Evolutionary conservation across 192 early-diverging fungal species (phyloP), one percentile per base, ranked within the genome.

Genomic region (Coemansia sp.): DNA sequence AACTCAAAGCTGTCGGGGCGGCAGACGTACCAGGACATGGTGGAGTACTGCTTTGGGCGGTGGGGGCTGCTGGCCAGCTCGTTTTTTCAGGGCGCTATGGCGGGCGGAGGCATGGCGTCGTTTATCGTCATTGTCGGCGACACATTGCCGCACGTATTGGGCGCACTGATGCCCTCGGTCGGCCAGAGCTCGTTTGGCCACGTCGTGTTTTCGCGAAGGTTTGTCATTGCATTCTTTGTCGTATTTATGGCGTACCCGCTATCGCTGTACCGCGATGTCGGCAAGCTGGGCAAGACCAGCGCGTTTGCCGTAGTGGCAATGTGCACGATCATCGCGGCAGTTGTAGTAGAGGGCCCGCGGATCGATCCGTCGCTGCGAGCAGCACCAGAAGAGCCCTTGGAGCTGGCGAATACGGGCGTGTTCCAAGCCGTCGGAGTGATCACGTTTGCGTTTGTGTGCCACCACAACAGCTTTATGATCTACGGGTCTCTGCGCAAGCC

Each of bases 401-500:
- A 49, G 31, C 56, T 84, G 25, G 65, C 29, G 58, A 90, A 88
- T n/a, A 71, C 77, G 1, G 89, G 86, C 24, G 61, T 90, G n/a
- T 90, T 92, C 61, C 91, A 93, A 62, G 90, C 93, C 0, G 90
- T 96, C 40, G 94, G 92, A 2, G 92, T 96, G 3, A 95, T 96
- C 11, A 94, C 93, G 64, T 96, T 96, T 84, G 94, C 95, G 1
- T 97, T 95, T 85, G 95, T 97, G 24, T 97, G 95, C 64, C 95
- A 97, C 70, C 95, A 97, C 80, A 97, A 96, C 73, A 93, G 91
- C 37, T 94, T 96, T 67, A 83, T 97, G 70, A 97, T 97, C 56
- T 94, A 91, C 72, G 90, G 90, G 11, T 93, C 94, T 9, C 73
- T 96, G 42, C 82, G 87, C 41, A 91, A 91, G 56, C 95, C 95